Base-by-base conservation (phyloP, 208 protist genomes). In the Jaenimonas drosophilae region DNA sequence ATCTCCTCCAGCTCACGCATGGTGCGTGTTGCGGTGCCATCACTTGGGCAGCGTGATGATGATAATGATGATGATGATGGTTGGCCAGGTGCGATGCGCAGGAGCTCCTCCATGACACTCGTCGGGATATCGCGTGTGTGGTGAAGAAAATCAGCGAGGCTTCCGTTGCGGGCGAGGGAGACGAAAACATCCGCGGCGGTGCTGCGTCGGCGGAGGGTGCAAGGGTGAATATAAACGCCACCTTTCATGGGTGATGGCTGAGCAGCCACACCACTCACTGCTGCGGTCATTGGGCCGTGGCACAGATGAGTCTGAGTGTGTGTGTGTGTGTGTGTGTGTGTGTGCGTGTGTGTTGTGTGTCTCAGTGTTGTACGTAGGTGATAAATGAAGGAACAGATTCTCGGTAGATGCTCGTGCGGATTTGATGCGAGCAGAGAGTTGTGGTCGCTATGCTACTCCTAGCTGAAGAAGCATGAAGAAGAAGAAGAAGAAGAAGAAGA, bases 281-380 rank as follows among this genome's bases (percentile, higher is more conserved):
- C n/a, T n/a, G n/a, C n/a, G n/a, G n/a, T n/a, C n/a, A n/a, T n/a
- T n/a, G n/a, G n/a, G n/a, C n/a, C n/a, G n/a, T n/a, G n/a, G n/a
- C n/a, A n/a, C n/a, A n/a, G 40, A 12, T 26, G 6, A 45, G 5
- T 29, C 4, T 27, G 12, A 14, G 33, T 39, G 23, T 11, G 4
- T 4, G 20, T 54, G 23, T 33, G 4, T 54, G 3, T 42, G 4
- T 45, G 33, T 42, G 7, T 54, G 33, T 54, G 4, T 45, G 48
- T 54, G 25, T 17, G 5, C 4, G 4, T 40, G 6, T 42, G 6
- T 42, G 34, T 54, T 4, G 40, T 30, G 32, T 19, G 17, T 19
- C 7, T 43, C 9, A 20, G 38, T 24, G 19, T 24, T n/a, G 16
- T 43, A 21, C 7, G 4, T 44, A 14, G 16, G 14, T 32, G 50